Base-by-base conservation (phyloP, 495 filamentous ascomycete species). In the Geopyxis carbonaria region DNA sequence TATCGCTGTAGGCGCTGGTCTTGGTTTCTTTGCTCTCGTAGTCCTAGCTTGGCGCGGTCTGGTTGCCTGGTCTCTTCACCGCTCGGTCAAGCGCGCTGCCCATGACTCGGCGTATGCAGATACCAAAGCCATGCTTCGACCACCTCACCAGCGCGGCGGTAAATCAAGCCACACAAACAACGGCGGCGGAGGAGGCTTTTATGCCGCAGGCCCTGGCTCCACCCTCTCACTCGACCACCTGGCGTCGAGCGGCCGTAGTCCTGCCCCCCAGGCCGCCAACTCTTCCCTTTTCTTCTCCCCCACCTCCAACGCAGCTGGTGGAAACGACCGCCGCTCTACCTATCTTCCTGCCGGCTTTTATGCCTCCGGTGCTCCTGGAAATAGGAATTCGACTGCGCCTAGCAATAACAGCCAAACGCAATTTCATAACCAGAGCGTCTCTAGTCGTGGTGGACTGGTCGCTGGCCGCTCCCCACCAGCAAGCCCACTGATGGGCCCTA, bases 291-390 rank as follows among this genome's bases (percentile, higher is more conserved):
- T 97, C 69, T 97, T 91, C 61, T 93, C 83, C 1, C 89, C 89
- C 0, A 95, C 89, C 1, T 87, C 87, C 0, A 41, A 41, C 19
- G 7, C 27, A 3, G 20, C 8, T 9, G 59, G 59, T n/a, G 64
- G 59, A 20, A 47, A 25, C 36, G 54, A 67, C n/a, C 57, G 59
- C 10, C 70, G 62, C 9, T 76, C 73, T 2, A 66, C 63, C 15
- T 94, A 87, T 59, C 69, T 95, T 15, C 89, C 89, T 22, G 76
- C 87, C 3, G 89, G 89, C 6, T 95, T 92, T 59, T 97, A 97
- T 56, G 75, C 85, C 20, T 69, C 84, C 14, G 69, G 71, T 14
- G 65, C 60, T 35, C 58, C 73, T 1, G 67, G 63, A 39, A 40
- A 63, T 58, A 48, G 64, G 59, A 39, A 70, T 61, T 55, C 55